Evolutionary conservation across 768 basidiomycete species (phyloP).

Genomic region (Boletus rubescentipes): DNA sequence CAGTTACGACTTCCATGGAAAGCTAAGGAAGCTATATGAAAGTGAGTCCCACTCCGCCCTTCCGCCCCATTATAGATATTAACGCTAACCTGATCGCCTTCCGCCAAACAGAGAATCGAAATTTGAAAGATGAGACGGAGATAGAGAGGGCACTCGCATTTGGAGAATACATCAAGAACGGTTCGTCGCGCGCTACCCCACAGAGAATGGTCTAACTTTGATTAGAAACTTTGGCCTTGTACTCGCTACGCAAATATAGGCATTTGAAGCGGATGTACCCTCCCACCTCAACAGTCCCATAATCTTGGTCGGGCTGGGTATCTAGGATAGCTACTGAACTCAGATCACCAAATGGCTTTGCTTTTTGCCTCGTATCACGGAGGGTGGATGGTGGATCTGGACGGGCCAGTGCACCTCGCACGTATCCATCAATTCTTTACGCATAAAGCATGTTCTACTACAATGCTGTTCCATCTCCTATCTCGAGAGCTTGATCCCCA

Average conservation of each 20-base stretch:
- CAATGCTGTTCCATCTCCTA: too few relatives aligned
- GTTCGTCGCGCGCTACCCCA: conserved; percentile 37
- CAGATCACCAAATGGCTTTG: too few relatives aligned
- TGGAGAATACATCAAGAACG: conserved; percentile 85
- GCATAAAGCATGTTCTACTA: too few relatives aligned
- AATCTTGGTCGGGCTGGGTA: not conserved
- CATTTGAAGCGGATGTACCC: conserved; percentile 76
- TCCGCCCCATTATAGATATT: not conserved
- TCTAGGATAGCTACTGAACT: not conserved
- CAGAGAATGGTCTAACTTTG: not conserved
- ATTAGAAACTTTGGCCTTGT: conserved; percentile 80
- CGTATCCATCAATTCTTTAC: too few relatives aligned
- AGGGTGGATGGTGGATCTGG: too few relatives aligned
- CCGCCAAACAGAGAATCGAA: conserved; percentile 54
- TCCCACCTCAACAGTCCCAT: conserved; percentile 12
- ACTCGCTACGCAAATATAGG: conserved; percentile 81
- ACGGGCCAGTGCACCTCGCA: too few relatives aligned
- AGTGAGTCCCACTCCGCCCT: conserved; percentile 44
- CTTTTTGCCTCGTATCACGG: too few relatives aligned
- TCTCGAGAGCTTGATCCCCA: too few relatives aligned
- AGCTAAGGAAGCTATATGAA: conserved; percentile 69
- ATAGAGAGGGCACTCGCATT: conserved; percentile 74
- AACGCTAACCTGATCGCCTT: not conserved
- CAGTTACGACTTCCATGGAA: conserved; percentile 78
- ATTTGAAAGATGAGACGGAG: conserved; percentile 63